Evolutionary conservation across 441 rosid species (phyloP).

Genomic region (Melianthus villosus): DNA sequence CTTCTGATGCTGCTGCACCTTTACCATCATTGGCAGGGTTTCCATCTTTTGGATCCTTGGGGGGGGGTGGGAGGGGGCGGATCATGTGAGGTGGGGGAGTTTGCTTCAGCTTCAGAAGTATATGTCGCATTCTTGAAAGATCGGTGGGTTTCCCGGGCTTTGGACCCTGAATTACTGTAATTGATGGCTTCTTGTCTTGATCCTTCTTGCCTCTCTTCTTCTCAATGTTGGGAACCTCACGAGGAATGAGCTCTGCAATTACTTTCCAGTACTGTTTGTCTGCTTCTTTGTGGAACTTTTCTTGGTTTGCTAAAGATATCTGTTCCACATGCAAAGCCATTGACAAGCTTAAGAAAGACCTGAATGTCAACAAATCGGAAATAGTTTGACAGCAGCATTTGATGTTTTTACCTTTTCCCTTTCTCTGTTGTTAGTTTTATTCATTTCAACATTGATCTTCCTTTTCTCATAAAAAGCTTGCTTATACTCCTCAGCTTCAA

Average conservation of each 20-base stretch:
- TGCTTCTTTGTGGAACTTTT: slow-evolving; percentile 56
- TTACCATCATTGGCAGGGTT: no score
- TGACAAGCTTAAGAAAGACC: no score
- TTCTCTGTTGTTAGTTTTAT: slow-evolving; percentile 43
- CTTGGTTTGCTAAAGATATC: slow-evolving; percentile 37
- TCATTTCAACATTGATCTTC: slow-evolving; percentile 43
- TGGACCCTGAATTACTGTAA: slow-evolving; percentile 57
- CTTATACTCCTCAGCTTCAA: slow-evolving; percentile 46
- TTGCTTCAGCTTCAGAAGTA: slow-evolving; percentile 61
- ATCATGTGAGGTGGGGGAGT: slow-evolving; percentile 53
- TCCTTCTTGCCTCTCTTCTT: slow-evolving; percentile 59
- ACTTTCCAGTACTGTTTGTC: slow-evolving; percentile 80
- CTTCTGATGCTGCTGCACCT: no score
- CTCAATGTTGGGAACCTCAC: slow-evolving; percentile 56
- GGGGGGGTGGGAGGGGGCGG: no score
- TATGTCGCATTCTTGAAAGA: slow-evolving; percentile 65
- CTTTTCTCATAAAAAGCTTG: slow-evolving; percentile 52
- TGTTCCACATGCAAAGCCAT: no score
- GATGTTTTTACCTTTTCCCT: slow-evolving; percentile 58
- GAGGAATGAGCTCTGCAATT: slow-evolving; percentile 69
- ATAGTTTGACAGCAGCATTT: no score
- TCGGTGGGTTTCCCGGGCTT: slow-evolving; percentile 83
- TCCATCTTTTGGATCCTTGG: no score
- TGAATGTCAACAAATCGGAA: no score
- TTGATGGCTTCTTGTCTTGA: slow-evolving; percentile 43